Conservation (phyloP, 129 eudicot species). For the Mikania micrantha region DNA sequence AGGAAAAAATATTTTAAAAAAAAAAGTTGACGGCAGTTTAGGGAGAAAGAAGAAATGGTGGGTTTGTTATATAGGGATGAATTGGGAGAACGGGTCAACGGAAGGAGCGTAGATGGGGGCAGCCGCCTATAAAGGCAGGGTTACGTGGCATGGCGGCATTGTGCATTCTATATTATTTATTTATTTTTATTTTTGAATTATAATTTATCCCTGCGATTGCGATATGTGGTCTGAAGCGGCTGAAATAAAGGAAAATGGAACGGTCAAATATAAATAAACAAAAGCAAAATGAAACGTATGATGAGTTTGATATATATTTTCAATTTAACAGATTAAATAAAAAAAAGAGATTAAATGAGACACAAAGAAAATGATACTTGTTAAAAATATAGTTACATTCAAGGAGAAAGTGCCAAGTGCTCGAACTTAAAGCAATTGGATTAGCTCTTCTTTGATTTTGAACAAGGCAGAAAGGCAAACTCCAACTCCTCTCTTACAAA, state of each 20-base stretch:
- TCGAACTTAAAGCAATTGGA: too few relatives aligned
- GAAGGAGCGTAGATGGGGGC: constrained; percentile 32
- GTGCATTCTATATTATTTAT: background rate
- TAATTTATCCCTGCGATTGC: background rate
- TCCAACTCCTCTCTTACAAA: too few relatives aligned
- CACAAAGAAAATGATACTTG: too few relatives aligned
- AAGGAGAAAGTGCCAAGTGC: too few relatives aligned
- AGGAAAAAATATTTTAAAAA: background rate
- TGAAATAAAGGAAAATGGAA: constrained; percentile 2
- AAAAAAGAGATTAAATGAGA: too few relatives aligned
- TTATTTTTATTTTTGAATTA: background rate
- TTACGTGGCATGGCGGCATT: constrained; percentile 46
- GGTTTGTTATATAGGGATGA: constrained; percentile 16
- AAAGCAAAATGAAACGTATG: background rate
- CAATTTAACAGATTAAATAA: too few relatives aligned
- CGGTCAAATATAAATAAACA: too few relatives aligned
- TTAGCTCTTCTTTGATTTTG: too few relatives aligned
- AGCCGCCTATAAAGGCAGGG: constrained; percentile 39
- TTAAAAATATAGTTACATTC: too few relatives aligned
- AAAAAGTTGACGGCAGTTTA: constrained; percentile 17
- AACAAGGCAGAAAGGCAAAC: too few relatives aligned
- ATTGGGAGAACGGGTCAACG: constrained; percentile 24
- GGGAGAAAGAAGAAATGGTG: constrained; percentile 10
- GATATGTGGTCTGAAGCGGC: constrained; percentile 20
- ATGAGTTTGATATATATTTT: too few relatives aligned